Evolutionary conservation across 805 yeast genomes (phyloP), one percentile per base, ranked within the genome.

Genomic region (Brettanomyces bruxellensis): DNA sequence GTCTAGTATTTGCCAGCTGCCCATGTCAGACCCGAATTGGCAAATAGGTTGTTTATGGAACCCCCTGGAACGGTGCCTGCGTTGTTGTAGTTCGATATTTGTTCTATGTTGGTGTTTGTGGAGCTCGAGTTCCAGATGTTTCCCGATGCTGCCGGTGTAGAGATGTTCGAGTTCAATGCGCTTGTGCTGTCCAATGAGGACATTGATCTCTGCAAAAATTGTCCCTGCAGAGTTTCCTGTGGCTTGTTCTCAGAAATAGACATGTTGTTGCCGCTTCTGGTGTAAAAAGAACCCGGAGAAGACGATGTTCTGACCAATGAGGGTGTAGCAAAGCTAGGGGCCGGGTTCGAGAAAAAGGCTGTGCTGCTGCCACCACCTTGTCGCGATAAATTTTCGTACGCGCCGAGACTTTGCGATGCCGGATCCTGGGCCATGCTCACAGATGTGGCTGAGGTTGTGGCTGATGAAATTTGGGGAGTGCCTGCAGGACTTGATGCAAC

Each of bases 11-110:
- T 28, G 7, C 43, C 43, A 7, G 38, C 25, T 12, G 44, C 14
- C 44, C 44, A 41, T 5, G 44, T 41, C 23, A 34, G 24, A 5
- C 8, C 14, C 23, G 34, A 13, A n/a, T 40, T 41, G 30, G 34
- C 43, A 35, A 13, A 36, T 37, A 18, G 34, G 38, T 40, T 44
- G 51, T 41, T 46, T 46, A 4, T 44, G 41, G 41, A 46, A 48
- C 25, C 44, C 1, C 32, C 25, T 12, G 34, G 25, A 5, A 40
- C 14, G 9, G 13, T 13, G 5, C 7, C 11, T 8, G 18, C 13
- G 2, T 32, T 32, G 23, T 4, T 40, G 28, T 40, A 40, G 23
- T 40, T 40, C 23, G 28, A 40, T 11, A 22, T 11, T 9, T 40
- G 34, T 28, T 28, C 32, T 9, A 28, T 28, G 11, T 28, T 28